Percentiles rank a stretch among this genome's conserved stretches.
Conservation (phyloP, 2,329 filamentous ascomycete species). For the Reticulascus tulasneorum region DNA sequence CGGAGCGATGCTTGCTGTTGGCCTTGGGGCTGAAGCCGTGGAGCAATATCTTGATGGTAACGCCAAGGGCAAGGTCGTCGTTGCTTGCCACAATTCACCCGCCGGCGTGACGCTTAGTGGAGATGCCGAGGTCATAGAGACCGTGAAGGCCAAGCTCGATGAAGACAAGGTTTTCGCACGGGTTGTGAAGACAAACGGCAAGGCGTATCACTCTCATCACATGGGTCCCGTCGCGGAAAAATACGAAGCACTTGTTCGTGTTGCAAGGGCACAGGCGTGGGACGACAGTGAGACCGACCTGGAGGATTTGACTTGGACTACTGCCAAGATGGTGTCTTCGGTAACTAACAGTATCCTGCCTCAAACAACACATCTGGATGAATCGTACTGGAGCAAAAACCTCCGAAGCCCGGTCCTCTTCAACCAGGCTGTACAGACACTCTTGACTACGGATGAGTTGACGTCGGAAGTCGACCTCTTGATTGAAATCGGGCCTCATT, state of each 20-base stretch:
- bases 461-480: slow-evolving; percentile 7
- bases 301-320: slow-evolving; percentile 2
- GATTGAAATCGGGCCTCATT: slow-evolving; percentile 30
- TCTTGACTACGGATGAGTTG: neutral
- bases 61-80: slow-evolving; percentile 14
- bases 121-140: slow-evolving; percentile 8
- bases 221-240: slow-evolving; percentile 21
- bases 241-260: slow-evolving; percentile 2
- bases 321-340: neutral
- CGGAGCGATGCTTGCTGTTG: slow-evolving; percentile 4
- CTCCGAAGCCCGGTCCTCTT: slow-evolving; percentile 20
- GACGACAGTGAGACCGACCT: slow-evolving; percentile 4
- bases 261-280: too few species aligned
- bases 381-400: slow-evolving; percentile 22
- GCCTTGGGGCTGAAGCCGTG: neutral
- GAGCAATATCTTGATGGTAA: slow-evolving; percentile 14
- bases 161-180: neutral
- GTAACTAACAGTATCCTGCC: slow-evolving; percentile 6
- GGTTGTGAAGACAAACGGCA: slow-evolving; percentile 22
- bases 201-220: slow-evolving; percentile 37
- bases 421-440: slow-evolving; percentile 10
- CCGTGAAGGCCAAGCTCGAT: slow-evolving; percentile 17
- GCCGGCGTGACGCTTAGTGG: slow-evolving; percentile 24
- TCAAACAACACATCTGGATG: neutral
- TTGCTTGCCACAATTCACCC: slow-evolving; percentile 25